A percentile compares a stretch with the other conserved stretches of the same genome.
Evolutionary conservation across 306 rosid species (phyloP).

Genomic region (Carpinus fangiana): DNA sequence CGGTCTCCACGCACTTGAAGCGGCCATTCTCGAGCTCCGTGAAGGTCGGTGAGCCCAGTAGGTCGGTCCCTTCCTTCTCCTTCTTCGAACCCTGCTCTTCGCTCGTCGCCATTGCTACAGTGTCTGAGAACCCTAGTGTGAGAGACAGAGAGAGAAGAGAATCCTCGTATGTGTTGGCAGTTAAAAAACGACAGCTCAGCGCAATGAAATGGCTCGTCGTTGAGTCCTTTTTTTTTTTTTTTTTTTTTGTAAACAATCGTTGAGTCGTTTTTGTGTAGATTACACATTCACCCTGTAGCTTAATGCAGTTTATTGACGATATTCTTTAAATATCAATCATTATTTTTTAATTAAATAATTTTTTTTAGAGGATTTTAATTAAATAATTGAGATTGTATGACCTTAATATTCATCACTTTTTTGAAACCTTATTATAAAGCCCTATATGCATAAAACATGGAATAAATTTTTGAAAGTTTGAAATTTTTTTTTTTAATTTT

Average conservation of each 20-base stretch:
- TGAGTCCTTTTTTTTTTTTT: neutral
- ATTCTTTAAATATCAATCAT: no score
- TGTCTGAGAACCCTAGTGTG: neutral
- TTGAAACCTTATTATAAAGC: no score
- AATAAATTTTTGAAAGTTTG: no score
- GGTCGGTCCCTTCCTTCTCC: conserved; percentile 77
- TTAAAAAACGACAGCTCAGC: neutral
- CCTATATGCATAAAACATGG: no score
- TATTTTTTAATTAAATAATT: no score
- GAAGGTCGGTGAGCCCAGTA: conserved; percentile 79
- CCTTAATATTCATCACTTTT: no score
- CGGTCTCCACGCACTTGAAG: conserved; percentile 77
- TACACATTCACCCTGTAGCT: neutral
- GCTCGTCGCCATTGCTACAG: conserved; percentile 39
- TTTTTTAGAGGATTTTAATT: no score
- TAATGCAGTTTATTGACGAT: no score
- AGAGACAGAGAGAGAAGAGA: neutral
- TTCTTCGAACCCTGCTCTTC: conserved; percentile 36
- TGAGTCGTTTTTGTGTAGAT: neutral
- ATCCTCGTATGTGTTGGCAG: neutral
- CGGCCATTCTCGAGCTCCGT: conserved; percentile 69
- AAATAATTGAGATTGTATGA: no score
- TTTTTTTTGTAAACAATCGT: neutral
- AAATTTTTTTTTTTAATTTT: no score
- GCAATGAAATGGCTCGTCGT: neutral